A percentile compares a stretch with the other conserved stretches of the same genome.
Conservation (phyloP, 129 eudicot species). For the Tagetes erecta region DNA sequence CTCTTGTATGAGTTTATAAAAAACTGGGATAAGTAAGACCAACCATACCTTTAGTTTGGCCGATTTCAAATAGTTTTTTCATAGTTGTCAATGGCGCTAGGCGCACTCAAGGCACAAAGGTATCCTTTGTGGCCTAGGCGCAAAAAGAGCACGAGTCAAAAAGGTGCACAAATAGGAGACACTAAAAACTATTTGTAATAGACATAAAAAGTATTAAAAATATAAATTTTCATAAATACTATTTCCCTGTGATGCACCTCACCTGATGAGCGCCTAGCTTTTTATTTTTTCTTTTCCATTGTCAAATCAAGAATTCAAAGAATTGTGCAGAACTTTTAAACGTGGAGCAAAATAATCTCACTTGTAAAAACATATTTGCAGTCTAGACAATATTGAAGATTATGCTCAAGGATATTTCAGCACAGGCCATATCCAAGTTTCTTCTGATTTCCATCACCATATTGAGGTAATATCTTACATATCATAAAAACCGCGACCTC, state of each 20-base stretch:
- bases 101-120: too few species aligned
- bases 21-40: not conserved
- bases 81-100: too few species aligned
- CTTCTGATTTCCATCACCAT: slow-evolving; percentile 54
- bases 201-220: too few species aligned
- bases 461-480: slow-evolving; percentile 44
- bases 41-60: not conserved
- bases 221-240: too few species aligned
- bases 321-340: not conserved
- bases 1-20: slow-evolving; percentile 14
- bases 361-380: slow-evolving; percentile 32
- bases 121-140: too few species aligned
- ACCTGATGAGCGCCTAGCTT: too few species aligned
- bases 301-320: not conserved
- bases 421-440: slow-evolving; percentile 67
- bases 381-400: slow-evolving; percentile 89
- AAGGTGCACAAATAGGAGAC: too few species aligned
- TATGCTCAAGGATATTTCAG: slow-evolving; percentile 80
- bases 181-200: too few species aligned
- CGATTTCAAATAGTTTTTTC: not conserved
- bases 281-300: not conserved
- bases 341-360: not conserved
- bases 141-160: too few species aligned
- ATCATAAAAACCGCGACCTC: slow-evolving; percentile 7
- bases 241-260: too few species aligned